A percentile compares a stretch with the other conserved stretches of the same genome.
Evolutionary conservation across 2,329 filamentous ascomycete genomes (phyloP).

Genomic region (Phaeosphaeria sp.): DNA sequence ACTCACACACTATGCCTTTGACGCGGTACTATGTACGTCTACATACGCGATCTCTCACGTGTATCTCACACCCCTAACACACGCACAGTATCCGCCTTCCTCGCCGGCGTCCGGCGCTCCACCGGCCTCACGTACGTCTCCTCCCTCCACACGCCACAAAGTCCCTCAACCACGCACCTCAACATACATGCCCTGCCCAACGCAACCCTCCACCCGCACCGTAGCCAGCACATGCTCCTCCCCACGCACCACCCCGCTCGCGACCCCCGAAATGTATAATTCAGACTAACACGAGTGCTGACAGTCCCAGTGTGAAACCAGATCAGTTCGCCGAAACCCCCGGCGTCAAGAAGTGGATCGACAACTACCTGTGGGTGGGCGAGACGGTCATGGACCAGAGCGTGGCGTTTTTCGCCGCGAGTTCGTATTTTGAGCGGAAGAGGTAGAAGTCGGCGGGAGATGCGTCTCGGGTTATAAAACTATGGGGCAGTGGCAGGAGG

Average conservation of each 20-base stretch:
- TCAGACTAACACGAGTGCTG: slow-evolving; percentile 28
- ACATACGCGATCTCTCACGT: slow-evolving; percentile 1
- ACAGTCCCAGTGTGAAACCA: slow-evolving; percentile 81
- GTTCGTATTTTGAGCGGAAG: slow-evolving; percentile 89
- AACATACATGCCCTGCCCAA: too few species aligned
- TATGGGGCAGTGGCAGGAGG: too few species aligned
- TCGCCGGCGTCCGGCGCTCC: slow-evolving; percentile 96
- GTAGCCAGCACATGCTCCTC: neutral
- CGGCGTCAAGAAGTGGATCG: slow-evolving; percentile 85
- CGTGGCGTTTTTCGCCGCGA: slow-evolving; percentile 86
- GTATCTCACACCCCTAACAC: slow-evolving; percentile 13
- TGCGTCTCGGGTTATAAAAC: too few species aligned
- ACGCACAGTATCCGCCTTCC: slow-evolving; percentile 83
- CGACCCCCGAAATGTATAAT: slow-evolving; percentile 3
- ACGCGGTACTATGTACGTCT: slow-evolving; percentile 84
- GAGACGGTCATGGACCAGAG: slow-evolving; percentile 99
- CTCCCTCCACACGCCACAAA: neutral
- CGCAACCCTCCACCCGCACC: too few species aligned
- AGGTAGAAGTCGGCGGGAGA: slow-evolving; percentile 54
- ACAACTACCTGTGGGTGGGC: slow-evolving; percentile 91
- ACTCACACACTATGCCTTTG: slow-evolving; percentile 93
- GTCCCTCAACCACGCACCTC: neutral
- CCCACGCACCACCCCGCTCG: slow-evolving; percentile 1
- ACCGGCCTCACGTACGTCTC: slow-evolving; percentile 91
- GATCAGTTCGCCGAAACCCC: slow-evolving; percentile 85